Evolutionary conservation across 345 rosid species (phyloP), one percentile per base, ranked within the genome.

Genomic region (Hibiscus syriacus): DNA sequence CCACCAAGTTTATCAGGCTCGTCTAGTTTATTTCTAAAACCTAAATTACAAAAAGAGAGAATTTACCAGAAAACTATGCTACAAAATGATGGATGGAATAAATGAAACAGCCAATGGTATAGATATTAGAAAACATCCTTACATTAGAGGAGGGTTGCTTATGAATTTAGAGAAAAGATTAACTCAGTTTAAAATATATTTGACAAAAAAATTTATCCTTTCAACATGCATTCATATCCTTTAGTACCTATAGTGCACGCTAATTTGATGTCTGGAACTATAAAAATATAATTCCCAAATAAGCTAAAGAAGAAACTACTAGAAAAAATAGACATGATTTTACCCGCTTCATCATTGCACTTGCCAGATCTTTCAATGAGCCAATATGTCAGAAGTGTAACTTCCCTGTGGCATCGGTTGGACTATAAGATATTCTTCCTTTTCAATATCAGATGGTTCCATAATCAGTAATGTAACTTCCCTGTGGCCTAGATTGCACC

Each of bases 311-410:
- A 57, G 65, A 63, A 25, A 63, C 12, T 41, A 38, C 12, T 8
- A 43, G 46, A 20, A 22, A 53, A 69, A 36, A 70, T 55, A 73
- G 65, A 64, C 36, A 16, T 36, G 27, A 55, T 32, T 23, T 65
- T 77, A 83, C 97, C 88, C 76, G 83, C 45, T 84, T 84, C 81
- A 84, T 73, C 77, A 87, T 77, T 27, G 84, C 79, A 71, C 78
- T 77, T 22, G 79, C 88, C 59, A 87, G 32, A 80, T 84, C 93
- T 70, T 86, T 90, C 84, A 87, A 82, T 52, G 85, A 84, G 54
- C 89, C 93, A 70, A 79, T 80, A 65, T 78, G 57, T 64, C 75
- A 61, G 64, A 74, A 70, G 78, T 30, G 70, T 70, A 86, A 60
- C 87, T 71, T 23, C 81, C 77, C 55, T 80, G 93, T 5, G 56